Conservation (phyloP, 148 eudicot genomes). For the Vaccinium macrocarpon region DNA sequence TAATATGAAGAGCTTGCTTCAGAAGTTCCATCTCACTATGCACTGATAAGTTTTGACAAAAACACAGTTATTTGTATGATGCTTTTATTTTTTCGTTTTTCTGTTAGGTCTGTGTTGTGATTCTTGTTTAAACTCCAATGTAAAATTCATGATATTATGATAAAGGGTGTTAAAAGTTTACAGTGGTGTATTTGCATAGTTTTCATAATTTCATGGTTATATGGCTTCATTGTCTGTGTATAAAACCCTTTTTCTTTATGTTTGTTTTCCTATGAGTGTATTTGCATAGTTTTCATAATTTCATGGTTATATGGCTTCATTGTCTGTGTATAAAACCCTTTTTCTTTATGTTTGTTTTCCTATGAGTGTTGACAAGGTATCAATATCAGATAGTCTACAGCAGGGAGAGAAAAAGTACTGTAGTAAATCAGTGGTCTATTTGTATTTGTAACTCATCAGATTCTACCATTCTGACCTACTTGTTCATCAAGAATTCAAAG, state of each 20-base stretch:
- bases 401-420: not conserved
- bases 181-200: not conserved
- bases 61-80: not conserved
- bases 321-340: not conserved
- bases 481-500: not conserved
- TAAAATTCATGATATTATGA: not conserved
- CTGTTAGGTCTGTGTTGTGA: not conserved
- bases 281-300: not conserved
- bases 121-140: not conserved
- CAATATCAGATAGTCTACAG: not conserved
- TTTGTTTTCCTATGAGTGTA: not conserved
- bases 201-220: not conserved
- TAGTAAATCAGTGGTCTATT: not conserved
- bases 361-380: not conserved
- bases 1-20: constrained; percentile 27
- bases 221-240: not conserved
- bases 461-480: not conserved
- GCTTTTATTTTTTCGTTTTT: not conserved
- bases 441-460: not conserved
- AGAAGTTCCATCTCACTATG: constrained; percentile 27
- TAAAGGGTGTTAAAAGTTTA: not conserved
- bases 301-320: not conserved
- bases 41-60: constrained; percentile 21
- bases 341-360: not conserved
- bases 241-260: not conserved